Conservation (phyloP, 2,329 filamentous ascomycete genomes). For the Aspergillus japonicus region DNA sequence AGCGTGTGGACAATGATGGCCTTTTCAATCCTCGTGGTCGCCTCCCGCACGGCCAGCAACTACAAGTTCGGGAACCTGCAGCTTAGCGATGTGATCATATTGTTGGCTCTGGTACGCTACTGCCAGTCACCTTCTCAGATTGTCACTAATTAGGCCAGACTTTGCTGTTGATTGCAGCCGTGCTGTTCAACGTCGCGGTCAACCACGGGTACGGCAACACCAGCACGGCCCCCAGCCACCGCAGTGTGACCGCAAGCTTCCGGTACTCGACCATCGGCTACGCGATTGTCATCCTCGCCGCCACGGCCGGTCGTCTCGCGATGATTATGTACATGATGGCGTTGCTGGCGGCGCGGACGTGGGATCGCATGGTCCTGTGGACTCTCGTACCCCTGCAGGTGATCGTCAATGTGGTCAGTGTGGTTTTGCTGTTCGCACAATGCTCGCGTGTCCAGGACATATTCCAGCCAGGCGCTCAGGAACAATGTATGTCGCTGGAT, state of each 20-base stretch:
- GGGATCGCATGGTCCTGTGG: not conserved
- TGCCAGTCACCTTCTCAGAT: not conserved
- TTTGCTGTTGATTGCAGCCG: not conserved
- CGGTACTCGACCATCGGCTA: constrained; percentile 1
- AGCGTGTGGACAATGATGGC: constrained; percentile 2
- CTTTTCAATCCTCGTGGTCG: not conserved
- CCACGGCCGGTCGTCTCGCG: not conserved
- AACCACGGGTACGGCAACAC: not conserved
- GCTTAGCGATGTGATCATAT: not conserved
- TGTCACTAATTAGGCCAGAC: not conserved
- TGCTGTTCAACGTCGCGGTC: not conserved
- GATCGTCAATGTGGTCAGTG: not conserved
- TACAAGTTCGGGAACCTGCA: not conserved
- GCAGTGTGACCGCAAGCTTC: not conserved
- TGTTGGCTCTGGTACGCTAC: not conserved
- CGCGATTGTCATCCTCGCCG: not conserved
- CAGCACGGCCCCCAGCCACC: not conserved
- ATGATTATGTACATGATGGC: constrained; percentile 1
- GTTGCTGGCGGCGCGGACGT: not conserved
- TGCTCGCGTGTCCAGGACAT: not conserved
- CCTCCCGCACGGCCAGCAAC: not conserved
- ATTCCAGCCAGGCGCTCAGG: not conserved
- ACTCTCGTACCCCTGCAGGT: not conserved
- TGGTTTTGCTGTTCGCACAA: not conserved
- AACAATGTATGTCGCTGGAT: not conserved